Conservation (phyloP, 768 basidiomycete species). For the Lyophyllum semitale region DNA sequence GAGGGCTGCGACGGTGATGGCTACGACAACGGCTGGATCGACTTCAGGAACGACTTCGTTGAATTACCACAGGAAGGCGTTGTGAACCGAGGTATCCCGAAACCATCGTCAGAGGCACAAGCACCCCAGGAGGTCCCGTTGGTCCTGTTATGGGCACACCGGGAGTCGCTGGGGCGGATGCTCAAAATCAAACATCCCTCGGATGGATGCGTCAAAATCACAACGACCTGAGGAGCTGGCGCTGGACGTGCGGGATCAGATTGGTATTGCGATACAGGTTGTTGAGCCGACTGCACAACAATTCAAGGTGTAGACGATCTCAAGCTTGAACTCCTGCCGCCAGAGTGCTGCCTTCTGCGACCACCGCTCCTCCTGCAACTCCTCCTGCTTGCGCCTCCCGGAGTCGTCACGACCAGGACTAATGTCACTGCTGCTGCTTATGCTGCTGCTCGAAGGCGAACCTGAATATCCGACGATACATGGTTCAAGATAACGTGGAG, state of each 20-base stretch:
- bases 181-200: not conserved
- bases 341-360: not conserved
- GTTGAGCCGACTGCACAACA: conserved; percentile 1
- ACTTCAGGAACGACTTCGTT: not conserved
- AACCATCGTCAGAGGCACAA: too few species aligned
- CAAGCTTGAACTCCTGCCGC: not conserved
- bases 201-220: not conserved
- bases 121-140: not conserved
- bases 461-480: not conserved
- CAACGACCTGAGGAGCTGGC: conserved; percentile 4
- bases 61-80: not conserved
- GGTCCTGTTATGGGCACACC: not conserved
- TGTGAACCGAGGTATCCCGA: not conserved
- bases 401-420: conserved; percentile 2
- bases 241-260: not conserved
- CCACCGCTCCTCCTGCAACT: not conserved
- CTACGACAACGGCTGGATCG: not conserved
- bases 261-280: conserved; percentile 15
- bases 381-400: too few species aligned
- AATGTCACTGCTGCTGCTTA: not conserved
- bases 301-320: not conserved
- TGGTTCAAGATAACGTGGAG: not conserved
- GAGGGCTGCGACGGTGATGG: not conserved
- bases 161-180: not conserved
- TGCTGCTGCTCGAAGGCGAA: conserved; percentile 5